These are phyloP conservation scores for Fraxinus paxiana DNA, from an alignment of 305 asterid species.

Conservation along the genomic window DNA sequence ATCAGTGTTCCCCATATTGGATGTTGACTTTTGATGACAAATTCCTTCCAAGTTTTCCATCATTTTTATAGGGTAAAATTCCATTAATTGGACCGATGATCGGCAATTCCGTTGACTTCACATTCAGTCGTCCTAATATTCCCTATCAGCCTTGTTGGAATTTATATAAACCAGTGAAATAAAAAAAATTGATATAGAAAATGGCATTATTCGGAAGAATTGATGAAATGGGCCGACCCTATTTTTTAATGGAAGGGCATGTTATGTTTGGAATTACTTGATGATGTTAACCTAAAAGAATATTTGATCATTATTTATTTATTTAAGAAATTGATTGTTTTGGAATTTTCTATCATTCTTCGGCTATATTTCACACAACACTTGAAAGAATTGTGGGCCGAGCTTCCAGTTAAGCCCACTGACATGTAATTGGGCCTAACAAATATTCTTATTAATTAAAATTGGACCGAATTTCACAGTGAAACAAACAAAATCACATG, in stretches of 20 bases:
- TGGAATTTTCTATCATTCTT: slow-evolving; percentile 15
- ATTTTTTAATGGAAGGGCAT: background rate
- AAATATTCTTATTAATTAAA: no score
- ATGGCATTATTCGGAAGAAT: background rate
- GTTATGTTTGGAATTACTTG: background rate
- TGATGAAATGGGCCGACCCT: background rate
- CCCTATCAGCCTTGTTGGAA: background rate
- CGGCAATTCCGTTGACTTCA: background rate
- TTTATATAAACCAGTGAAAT: background rate
- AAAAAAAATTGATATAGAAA: background rate
- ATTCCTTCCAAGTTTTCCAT: background rate
- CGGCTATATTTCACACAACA: no score
- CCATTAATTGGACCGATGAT: background rate
- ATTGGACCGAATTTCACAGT: background rate
- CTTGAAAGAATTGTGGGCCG: background rate
- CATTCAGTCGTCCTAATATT: background rate
- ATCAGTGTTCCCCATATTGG: background rate
- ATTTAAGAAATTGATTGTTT: slow-evolving; percentile 10
- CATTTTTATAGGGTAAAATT: background rate
- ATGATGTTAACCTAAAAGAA: background rate
- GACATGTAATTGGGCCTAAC: no score
- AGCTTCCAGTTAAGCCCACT: background rate
- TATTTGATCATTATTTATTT: background rate
- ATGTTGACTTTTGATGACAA: background rate
- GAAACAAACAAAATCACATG: background rate